Base-by-base conservation (phyloP, 495 filamentous ascomycete species). In the Lophiostoma macrostomum region DNA sequence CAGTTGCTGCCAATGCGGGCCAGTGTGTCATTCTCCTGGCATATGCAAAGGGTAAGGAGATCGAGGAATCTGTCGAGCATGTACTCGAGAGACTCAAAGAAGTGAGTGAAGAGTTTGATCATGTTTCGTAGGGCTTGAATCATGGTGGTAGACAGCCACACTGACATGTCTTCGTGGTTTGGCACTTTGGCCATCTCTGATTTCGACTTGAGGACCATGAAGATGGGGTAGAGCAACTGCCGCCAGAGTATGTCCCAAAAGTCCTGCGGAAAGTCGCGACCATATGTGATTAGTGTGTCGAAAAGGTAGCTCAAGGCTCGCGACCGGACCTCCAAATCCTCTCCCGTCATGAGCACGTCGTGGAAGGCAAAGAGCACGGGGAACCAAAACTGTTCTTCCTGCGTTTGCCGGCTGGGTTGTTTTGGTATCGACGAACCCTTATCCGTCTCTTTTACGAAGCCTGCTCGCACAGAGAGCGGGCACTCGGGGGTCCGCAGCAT, bases 61-160 rank as follows among this genome's bases (percentile, higher is more conserved):
- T 97, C 91, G 30, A 99, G 74, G 64, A 97, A 96, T 22, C 91
- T 76, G 63, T 95, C 89, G 16, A 99, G 78, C 94, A 99, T 97
- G 66, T 95, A 91, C 67, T 96, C 89, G 22, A 99, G 72, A 0
- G 88, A 79, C 49, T 95, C 89, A 60, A 97, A 99, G 69, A 96
- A 97, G 68, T 99, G 93, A 0, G 93, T 99, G 65, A 99, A 97
- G 20, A 99, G 80, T 0, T 86, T 90, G 61, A 99, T 96, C 86
- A 99, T 95, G 70, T 96, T 97, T 39, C 93, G 82, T 56, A 99
- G 73, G 13, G 93, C 93, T 68, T 99, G 93, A 37, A 99, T 99
- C 90, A 99, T 97, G 16, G 93, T 99, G 0, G 93, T 99, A 11
- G 90, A 96, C 28, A 99, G 77, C 93, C 93, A 99, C n/a, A 99